Base-by-base conservation (phyloP, 208 protist genomes). In the Crithidia bombi region DNA sequence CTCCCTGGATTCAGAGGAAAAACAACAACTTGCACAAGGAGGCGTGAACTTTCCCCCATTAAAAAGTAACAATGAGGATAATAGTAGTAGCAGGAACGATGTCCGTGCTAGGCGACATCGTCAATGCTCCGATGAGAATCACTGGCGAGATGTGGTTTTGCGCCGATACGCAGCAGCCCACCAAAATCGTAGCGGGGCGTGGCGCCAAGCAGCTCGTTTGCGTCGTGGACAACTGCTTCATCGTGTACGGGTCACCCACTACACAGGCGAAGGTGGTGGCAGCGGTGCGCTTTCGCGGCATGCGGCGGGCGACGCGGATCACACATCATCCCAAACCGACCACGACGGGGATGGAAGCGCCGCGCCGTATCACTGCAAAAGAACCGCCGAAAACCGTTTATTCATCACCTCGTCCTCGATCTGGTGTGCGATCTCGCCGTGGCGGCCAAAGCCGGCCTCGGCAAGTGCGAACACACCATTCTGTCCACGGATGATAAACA, bases 391-490 rank as follows among this genome's bases (percentile, higher is more conserved):
- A 39, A 26, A 39, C 50, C 15, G 57, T 69, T 12, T 95, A 95
- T 61, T 91, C n/a, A 91, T 68, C 93, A 95, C 70, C 77, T 95
- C 14, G 74, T 93, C 3, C 19, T 93, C n/a, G 87, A 95, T 67
- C 89, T 93, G 73, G 39, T 92, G 54, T 69, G 85, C 3, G 90
- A 93, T 73, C 77, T 79, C 38, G 79, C 81, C 19, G 49, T 70
- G 4, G 51, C 57, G 0, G 71, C 33, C 21, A 78, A 72, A 12
- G 32, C 75, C 5, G 26, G 47, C 10, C 71, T 87, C 2, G 78
- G 73, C 38, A 93, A 92, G 56, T 78, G 87, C 21, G 90, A 95
- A 49, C 82, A 87, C 25, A 44, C 92, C 12, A 87, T 93, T 2
- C 71, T 95, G 3, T 95, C 87, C 67, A 95, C 90, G 9, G 87